Conservation (phyloP, 192 early-diverging fungal genomes). For the Anaeromyces robustus region DNA sequence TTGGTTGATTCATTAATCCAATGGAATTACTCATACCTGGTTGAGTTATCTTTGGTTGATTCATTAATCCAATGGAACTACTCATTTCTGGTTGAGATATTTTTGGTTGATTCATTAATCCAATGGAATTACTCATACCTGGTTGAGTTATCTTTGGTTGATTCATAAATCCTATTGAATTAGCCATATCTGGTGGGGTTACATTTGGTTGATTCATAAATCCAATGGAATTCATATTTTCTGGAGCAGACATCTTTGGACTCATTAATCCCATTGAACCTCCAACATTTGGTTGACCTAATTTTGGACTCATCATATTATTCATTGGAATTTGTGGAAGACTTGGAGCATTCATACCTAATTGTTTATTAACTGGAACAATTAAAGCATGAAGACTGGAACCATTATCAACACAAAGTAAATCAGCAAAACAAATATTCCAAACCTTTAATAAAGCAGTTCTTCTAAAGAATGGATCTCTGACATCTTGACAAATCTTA, state of each 20-base stretch:
- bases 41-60: not conserved
- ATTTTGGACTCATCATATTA: too few species aligned
- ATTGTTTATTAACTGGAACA: not conserved
- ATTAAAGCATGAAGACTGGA: not conserved
- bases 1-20: too few species aligned
- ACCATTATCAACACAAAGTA: not conserved
- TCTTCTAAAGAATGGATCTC: not conserved
- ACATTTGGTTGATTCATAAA: too few species aligned
- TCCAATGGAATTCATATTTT: too few species aligned
- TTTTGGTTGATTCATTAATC: too few species aligned
- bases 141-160: not conserved
- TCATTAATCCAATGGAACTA: not conserved
- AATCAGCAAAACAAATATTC: not conserved
- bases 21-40: too few species aligned
- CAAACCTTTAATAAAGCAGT: not conserved
- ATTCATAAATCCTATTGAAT: too few species aligned
- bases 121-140: not conserved
- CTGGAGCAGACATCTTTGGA: too few species aligned
- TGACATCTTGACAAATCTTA: not conserved
- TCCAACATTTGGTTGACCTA: too few species aligned
- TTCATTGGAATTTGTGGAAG: not conserved
- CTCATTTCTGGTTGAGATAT: too few species aligned
- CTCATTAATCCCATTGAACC: not conserved
- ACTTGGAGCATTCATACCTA: not conserved
- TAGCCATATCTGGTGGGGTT: too few species aligned